Evolutionary conservation across 169 alveolate genomes (phyloP).

Genomic region (Pseudocohnilembus persalinus): DNA sequence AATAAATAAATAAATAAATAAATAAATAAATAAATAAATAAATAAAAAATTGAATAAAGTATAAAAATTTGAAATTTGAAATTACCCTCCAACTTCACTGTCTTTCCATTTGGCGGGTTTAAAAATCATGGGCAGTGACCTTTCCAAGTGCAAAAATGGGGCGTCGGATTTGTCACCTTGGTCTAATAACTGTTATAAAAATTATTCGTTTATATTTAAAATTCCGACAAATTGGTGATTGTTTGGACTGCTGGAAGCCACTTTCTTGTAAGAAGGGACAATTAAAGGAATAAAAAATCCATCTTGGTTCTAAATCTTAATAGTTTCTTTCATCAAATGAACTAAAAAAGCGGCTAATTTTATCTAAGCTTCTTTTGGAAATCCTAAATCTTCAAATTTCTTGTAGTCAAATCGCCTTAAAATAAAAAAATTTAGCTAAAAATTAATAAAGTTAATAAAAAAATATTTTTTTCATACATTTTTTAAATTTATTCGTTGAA

Average conservation of each 20-base stretch:
- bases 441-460: too few species aligned
- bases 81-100: constrained; percentile 64
- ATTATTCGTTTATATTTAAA: constrained; percentile 51
- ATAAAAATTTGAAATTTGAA: too few species aligned
- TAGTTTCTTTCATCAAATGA: constrained; percentile 55
- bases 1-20: too few species aligned
- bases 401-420: constrained; percentile 16
- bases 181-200: constrained; percentile 52
- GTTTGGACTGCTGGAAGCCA: background rate
- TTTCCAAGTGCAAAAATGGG: constrained; percentile 59
- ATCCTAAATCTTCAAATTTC: constrained; percentile 9
- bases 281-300: constrained; percentile 48
- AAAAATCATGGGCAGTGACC: constrained; percentile 80
- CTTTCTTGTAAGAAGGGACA: constrained; percentile 50
- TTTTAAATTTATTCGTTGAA: background rate
- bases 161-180: constrained; percentile 49
- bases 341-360: constrained; percentile 63
- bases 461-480: background rate
- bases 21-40: too few species aligned
- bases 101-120: constrained; percentile 80
- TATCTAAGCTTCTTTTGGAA: constrained; percentile 38
- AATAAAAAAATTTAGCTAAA: too few species aligned
- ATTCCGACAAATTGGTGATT: constrained; percentile 45
- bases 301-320: constrained; percentile 49
- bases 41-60: too few species aligned